Percentiles rank a stretch among this genome's conserved stretches.
These are phyloP conservation scores for Coprinellus aureogranulatus DNA, from an alignment of 768 basidiomycete species.

Conservation along the genomic window DNA sequence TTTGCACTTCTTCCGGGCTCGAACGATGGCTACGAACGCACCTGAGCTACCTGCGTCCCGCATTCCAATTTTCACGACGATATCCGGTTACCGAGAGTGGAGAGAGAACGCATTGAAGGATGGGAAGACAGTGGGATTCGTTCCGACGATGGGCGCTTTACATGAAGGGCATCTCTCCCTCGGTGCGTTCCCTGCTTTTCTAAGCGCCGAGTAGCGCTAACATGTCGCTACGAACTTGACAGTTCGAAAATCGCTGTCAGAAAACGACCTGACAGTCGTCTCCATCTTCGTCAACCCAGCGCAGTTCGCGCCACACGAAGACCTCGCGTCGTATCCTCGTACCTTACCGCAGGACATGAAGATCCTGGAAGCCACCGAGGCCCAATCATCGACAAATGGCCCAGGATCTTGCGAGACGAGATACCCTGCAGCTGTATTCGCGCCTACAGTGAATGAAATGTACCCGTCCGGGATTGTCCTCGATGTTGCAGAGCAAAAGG, in stretches of 20 bases:
- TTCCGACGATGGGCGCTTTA: constrained; percentile 98
- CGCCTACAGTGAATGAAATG: constrained; percentile 79
- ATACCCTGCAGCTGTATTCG: constrained; percentile 66
- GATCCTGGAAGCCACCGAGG: constrained; percentile 35
- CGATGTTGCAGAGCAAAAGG: constrained; percentile 68
- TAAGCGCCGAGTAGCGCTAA: constrained; percentile 2
- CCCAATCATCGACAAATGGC: background rate
- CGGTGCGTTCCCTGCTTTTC: constrained; percentile 50
- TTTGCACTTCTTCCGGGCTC: background rate
- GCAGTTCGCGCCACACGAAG: constrained; percentile 95
- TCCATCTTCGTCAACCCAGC: constrained; percentile 98
- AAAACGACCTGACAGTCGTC: constrained; percentile 84
- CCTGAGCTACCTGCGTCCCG: constrained; percentile 37
- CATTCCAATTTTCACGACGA: constrained; percentile 55
- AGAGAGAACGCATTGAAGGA: constrained; percentile 56
- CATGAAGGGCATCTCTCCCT: constrained; percentile 92
- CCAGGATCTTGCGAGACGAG: constrained; percentile 25
- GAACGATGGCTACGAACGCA: constrained; percentile 17
- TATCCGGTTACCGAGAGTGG: constrained; percentile 72
- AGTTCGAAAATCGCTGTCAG: constrained; percentile 75
- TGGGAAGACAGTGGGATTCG: constrained; percentile 77
- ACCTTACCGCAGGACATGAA: constrained; percentile 76
- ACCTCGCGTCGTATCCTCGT: constrained; percentile 86
- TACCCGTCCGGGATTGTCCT: constrained; percentile 91
- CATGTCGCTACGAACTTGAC: background rate